phyloP scores from a whole-genome alignment of 352 stramenopile genomes.

The Halophytophthora batemanensis region DNA sequence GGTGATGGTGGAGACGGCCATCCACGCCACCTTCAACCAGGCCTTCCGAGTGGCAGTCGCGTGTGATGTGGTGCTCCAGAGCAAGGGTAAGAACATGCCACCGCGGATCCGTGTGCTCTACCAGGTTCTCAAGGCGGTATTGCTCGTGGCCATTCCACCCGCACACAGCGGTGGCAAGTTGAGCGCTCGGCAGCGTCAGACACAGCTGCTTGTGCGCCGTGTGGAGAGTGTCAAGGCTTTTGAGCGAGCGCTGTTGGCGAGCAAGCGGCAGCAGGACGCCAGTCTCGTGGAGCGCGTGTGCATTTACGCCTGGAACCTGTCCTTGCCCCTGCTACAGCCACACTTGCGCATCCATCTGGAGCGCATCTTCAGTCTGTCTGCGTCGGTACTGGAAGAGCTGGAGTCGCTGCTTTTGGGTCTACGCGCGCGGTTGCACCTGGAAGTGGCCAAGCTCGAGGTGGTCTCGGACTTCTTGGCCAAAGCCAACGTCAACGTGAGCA shows the following conservation, averaged over 20 bases:
- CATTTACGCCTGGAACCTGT: conserved; percentile 80
- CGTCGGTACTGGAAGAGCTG: conserved; percentile 64
- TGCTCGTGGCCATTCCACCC: conserved; percentile 27
- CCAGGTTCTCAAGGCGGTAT: conserved; percentile 50
- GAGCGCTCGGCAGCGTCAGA: conserved; percentile 30
- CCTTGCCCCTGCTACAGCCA: conserved; percentile 72
- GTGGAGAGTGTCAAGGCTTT: conserved; percentile 76
- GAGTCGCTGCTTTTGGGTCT: conserved; percentile 79
- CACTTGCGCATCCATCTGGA: conserved; percentile 64
- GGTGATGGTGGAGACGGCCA: conserved; percentile 49
- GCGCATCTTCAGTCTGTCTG: conserved; percentile 66
- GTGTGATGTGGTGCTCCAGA: conserved; percentile 49
- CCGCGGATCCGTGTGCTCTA: conserved; percentile 47
- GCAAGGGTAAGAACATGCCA: conserved; percentile 50
- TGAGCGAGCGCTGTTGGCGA: conserved; percentile 73
- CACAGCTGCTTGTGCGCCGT: conserved; percentile 36
- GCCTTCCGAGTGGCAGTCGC: conserved; percentile 28
- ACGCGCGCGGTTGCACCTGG: conserved; percentile 76
- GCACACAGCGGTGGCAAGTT: conserved; percentile 15
- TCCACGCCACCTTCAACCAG: conserved; percentile 45
- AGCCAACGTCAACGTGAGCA: conserved; percentile 52
- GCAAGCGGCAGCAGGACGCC: conserved; percentile 70
- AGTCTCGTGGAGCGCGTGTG: conserved; percentile 81
- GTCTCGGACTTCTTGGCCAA: conserved; percentile 83
- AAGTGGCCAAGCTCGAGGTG: conserved; percentile 87